Conservation (phyloP, 352 stramenopile genomes). For the Blastocystis sp. region DNA sequence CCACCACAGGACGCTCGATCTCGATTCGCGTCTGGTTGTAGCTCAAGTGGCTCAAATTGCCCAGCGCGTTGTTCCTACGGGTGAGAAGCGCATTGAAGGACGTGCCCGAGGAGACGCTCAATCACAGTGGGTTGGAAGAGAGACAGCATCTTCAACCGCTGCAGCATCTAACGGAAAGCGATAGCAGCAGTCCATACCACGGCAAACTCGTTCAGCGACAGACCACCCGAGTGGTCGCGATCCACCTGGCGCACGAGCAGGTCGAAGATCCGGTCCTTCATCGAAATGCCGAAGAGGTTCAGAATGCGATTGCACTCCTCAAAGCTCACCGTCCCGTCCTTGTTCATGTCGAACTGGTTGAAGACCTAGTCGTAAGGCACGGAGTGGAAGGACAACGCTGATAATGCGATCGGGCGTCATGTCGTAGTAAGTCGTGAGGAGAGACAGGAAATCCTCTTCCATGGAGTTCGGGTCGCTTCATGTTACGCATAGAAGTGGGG, state of each 20-base stretch:
- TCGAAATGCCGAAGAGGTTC: constrained; percentile 52
- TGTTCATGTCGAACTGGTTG: constrained; percentile 65
- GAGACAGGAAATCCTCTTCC: constrained; percentile 64
- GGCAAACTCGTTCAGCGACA: constrained; percentile 64
- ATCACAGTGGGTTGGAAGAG: constrained; percentile 19
- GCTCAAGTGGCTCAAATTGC: constrained; percentile 38
- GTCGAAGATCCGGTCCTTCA: constrained; percentile 69
- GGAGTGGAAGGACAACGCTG: neutral
- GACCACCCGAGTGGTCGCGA: constrained; percentile 46
- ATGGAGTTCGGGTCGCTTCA: constrained; percentile 33
- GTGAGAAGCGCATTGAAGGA: neutral
- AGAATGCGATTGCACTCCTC: constrained; percentile 60
- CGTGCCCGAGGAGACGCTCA: constrained; percentile 16
- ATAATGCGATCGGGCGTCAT: constrained; percentile 66
- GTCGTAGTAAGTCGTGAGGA: constrained; percentile 69
- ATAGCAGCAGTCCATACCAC: neutral
- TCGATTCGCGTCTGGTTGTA: constrained; percentile 58
- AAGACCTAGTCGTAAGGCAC: constrained; percentile 39
- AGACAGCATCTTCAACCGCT: constrained; percentile 61
- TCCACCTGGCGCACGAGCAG: constrained; percentile 63
- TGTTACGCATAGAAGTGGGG: neutral
- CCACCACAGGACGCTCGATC: constrained; percentile 39
- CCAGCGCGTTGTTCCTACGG: constrained; percentile 21
- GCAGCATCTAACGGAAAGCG: constrained; percentile 20
- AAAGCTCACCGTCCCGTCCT: constrained; percentile 66